These are phyloP conservation scores for Monsonia emarginata DNA, from an alignment of 441 rosid genomes.

Conservation along the genomic window DNA sequence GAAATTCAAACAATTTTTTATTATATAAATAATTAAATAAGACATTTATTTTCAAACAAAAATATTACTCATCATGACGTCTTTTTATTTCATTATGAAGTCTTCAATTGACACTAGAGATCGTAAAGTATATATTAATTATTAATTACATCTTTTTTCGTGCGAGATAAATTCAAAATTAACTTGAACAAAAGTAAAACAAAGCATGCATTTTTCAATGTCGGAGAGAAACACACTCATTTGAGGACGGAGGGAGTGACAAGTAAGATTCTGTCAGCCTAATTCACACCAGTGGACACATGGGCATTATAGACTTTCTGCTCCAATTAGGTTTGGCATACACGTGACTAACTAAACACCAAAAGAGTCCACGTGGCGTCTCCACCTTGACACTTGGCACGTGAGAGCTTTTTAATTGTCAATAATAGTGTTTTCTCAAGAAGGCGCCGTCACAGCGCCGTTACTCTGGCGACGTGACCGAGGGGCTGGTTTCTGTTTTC, in stretches of 20 bases:
- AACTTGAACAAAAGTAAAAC: not conserved
- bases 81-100: no score
- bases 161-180: not conserved
- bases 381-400: slow-evolving; percentile 22
- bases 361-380: slow-evolving; percentile 17
- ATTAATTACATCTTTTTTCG: no score
- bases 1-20: no score
- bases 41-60: no score
- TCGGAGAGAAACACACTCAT: not conserved
- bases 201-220: not conserved
- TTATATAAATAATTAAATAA: no score
- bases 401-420: slow-evolving; percentile 20
- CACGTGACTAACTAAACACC: slow-evolving; percentile 27
- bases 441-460: slow-evolving; percentile 19
- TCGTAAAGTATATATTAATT: no score
- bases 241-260: not conserved
- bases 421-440: no score
- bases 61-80: no score
- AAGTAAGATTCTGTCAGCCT: no score
- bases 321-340: slow-evolving; percentile 13
- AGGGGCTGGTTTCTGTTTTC: not conserved
- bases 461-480: slow-evolving; percentile 16
- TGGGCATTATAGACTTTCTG: slow-evolving; percentile 22
- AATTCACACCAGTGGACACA: no score
- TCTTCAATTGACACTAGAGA: no score